Evolutionary conservation across 2,329 filamentous ascomycete genomes (phyloP).

Genomic region (Metarhizium humberi): DNA sequence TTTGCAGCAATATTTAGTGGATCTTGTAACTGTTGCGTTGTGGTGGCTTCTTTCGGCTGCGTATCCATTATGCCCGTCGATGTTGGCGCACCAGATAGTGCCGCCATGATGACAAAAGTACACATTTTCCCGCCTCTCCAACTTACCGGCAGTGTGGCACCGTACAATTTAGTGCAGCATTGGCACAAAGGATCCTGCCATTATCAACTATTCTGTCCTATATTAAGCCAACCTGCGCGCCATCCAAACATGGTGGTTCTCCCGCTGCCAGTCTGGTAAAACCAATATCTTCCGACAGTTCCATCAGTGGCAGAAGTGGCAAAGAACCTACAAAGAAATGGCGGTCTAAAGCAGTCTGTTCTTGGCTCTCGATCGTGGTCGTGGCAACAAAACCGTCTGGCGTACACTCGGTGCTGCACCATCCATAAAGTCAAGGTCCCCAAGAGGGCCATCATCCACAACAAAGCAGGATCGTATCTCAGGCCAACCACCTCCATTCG

Average conservation of each 20-base stretch:
- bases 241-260: neutral
- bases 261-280: neutral
- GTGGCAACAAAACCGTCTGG: neutral
- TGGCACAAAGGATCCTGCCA: neutral
- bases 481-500: neutral
- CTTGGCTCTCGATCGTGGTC: neutral
- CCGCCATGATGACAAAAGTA: neutral
- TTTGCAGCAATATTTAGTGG: neutral
- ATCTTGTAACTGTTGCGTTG: neutral
- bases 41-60: conserved; percentile 1
- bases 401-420: neutral
- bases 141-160: neutral
- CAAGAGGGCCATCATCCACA: neutral
- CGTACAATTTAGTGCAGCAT: neutral
- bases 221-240: neutral
- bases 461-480: neutral
- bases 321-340: neutral
- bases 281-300: neutral
- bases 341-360: neutral
- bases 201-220: neutral
- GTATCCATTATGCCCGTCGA: neutral
- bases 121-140: neutral
- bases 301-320: neutral
- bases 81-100: neutral
- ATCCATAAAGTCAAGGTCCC: neutral